phyloP scores from a whole-genome alignment of 768 basidiomycete species.

The Mycena kentingensis region DNA sequence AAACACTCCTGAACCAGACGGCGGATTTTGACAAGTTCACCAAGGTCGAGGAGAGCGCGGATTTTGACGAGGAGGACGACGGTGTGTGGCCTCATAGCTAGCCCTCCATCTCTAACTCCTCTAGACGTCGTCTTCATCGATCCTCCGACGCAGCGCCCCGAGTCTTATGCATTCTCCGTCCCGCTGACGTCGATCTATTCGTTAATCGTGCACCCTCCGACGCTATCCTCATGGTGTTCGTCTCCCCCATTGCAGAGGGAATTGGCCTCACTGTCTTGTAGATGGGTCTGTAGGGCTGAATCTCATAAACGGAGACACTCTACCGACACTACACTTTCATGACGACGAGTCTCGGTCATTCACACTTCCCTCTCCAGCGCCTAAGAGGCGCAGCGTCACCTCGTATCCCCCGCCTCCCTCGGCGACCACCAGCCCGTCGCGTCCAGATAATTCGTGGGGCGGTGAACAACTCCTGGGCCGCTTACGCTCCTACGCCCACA shows the following conservation, averaged over 20 bases:
- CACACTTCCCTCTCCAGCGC: constrained; percentile 49
- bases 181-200: constrained; percentile 89
- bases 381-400: constrained; percentile 38
- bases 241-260: constrained; percentile 26
- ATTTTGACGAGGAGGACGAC: constrained; percentile 67
- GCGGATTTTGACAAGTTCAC: constrained; percentile 91
- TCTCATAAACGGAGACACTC: constrained; percentile 79
- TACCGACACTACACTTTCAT: constrained; percentile 93
- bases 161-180: constrained; percentile 96
- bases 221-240: constrained; percentile 81
- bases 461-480: constrained; percentile 84
- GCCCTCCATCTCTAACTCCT: constrained; percentile 6
- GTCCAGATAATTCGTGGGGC: constrained; percentile 70
- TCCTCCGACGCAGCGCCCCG: constrained; percentile 77
- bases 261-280: constrained; percentile 33
- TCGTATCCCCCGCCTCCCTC: constrained; percentile 67
- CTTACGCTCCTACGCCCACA: constrained; percentile 72
- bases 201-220: constrained; percentile 81
- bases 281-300: constrained; percentile 90
- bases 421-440: constrained; percentile 42
- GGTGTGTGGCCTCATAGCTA: constrained; percentile 57
- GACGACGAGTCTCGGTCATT: constrained; percentile 93
- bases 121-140: constrained; percentile 85
- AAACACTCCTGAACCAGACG: constrained; percentile 77
- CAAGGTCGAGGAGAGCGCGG: constrained; percentile 72